Evolutionary conservation across 441 rosid species (phyloP).

Genomic region (Erysimum cheiri): DNA sequence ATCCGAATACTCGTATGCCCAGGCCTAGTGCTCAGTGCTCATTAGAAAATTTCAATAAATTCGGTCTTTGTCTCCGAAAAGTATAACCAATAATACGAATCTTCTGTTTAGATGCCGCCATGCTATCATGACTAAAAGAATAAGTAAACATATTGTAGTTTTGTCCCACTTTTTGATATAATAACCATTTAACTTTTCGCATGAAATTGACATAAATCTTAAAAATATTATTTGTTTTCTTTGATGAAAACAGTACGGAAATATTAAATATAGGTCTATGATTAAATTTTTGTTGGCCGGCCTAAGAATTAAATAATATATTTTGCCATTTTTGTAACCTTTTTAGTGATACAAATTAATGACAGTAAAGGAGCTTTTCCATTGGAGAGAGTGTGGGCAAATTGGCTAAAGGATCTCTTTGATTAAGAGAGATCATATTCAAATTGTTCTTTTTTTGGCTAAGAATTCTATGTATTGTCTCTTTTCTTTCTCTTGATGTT

Average conservation of each 20-base stretch:
- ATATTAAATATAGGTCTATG: constrained; percentile 8
- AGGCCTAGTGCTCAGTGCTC: neutral
- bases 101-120: neutral
- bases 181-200: neutral
- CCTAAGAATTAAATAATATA: neutral
- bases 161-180: neutral
- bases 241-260: neutral
- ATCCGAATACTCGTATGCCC: too few relatives aligned
- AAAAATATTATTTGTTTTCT: neutral
- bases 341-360: too few relatives aligned
- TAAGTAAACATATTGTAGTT: neutral
- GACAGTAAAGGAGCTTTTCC: too few relatives aligned
- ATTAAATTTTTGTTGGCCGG: constrained; percentile 9
- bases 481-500: too few relatives aligned
- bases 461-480: too few relatives aligned
- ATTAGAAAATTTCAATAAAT: neutral
- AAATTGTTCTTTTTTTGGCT: too few relatives aligned
- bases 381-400: too few relatives aligned
- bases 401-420: neutral
- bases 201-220: neutral
- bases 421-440: too few relatives aligned
- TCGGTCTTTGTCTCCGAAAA: neutral
- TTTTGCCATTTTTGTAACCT: too few relatives aligned
- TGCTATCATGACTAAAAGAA: neutral
- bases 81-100: neutral